Evolutionary conservation across 176 grass and related monocot genomes (phyloP), one percentile per base, ranked within the genome.

Genomic region (Oryza officinalis): DNA sequence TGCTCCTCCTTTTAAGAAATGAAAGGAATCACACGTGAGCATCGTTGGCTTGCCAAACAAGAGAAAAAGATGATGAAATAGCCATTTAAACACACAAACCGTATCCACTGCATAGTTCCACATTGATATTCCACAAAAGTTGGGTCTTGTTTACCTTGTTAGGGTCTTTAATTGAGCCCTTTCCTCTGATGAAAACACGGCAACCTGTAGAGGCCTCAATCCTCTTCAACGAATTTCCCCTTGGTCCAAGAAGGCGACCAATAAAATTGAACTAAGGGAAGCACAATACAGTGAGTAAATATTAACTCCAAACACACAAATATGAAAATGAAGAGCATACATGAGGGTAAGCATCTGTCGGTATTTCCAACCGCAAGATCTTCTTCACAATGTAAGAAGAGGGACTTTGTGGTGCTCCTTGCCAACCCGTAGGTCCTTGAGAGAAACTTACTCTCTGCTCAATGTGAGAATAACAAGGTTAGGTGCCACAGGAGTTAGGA

Each of bases 141-240:
- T 78, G 45, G 10, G 57, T 78, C 40, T 14, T 46, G 40, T 49
- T 76, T 87, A 96, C 96, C 96, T 98, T 95, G 68, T 82, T 83
- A 79, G 96, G 78, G 79, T 98, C 96, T 80, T 98, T 98, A 82
- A 98, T 98, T 10, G 96, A 98, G 65, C 96, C 96, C 65, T 96
- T 98, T 66, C 96, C 96, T 90, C 96, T 90, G 65, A 98, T 98
- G 81, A 94, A 98, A 89, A 98, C 93, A 81, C 96, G 96, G 67
- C 96, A 98, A 38, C 96, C 96, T 13, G 96, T 94, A 65, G 96
- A 94, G 80, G 89, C 83, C 85, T 98, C 96, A 32, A 98, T 90
- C 87, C 96, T 92, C 89, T 98, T 98, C 57, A 98, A 79, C 20
- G 96, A 98, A 89, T 98, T 98, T 35, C 95, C 95, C 31, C 91